Conservation (phyloP, 495 filamentous ascomycete species). For the Aspergillus bertholletiae region DNA sequence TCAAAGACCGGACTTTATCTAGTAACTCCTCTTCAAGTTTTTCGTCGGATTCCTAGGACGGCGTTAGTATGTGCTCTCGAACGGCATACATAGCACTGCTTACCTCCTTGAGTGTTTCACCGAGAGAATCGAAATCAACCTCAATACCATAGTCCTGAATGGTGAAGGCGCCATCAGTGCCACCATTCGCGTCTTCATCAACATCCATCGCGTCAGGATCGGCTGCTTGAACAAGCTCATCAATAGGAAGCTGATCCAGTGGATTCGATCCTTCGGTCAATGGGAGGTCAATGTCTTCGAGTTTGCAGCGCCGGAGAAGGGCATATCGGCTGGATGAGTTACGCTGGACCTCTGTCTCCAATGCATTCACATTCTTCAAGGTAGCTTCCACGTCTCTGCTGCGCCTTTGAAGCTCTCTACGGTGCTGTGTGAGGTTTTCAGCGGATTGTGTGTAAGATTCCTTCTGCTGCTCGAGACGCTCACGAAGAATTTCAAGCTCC, state of each 20-base stretch:
- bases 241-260: constrained; percentile 81
- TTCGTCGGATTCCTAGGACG: constrained; percentile 58
- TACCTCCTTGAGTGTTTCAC: constrained; percentile 80
- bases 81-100: constrained; percentile 19
- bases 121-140: constrained; percentile 80
- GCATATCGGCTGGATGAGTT: constrained; percentile 79
- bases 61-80: constrained; percentile 19
- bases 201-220: constrained; percentile 84
- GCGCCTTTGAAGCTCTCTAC: constrained; percentile 78
- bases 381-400: constrained; percentile 77
- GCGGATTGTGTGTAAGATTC: constrained; percentile 61
- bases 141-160: constrained; percentile 91
- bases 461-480: constrained; percentile 65
- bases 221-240: constrained; percentile 68
- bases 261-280: constrained; percentile 66
- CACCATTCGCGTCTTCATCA: constrained; percentile 57
- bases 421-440: constrained; percentile 76
- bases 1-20: constrained; percentile 70
- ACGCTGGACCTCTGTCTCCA: constrained; percentile 81
- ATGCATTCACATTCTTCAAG: constrained; percentile 66
- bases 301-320: constrained; percentile 81
- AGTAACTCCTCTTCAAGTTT: constrained; percentile 73
- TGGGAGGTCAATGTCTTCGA: constrained; percentile 88
- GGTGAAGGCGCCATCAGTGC: constrained; percentile 34
- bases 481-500: constrained; percentile 71